phyloP scores from a whole-genome alignment of 306 rosid species.

The Cucurbita argyrosperma region DNA sequence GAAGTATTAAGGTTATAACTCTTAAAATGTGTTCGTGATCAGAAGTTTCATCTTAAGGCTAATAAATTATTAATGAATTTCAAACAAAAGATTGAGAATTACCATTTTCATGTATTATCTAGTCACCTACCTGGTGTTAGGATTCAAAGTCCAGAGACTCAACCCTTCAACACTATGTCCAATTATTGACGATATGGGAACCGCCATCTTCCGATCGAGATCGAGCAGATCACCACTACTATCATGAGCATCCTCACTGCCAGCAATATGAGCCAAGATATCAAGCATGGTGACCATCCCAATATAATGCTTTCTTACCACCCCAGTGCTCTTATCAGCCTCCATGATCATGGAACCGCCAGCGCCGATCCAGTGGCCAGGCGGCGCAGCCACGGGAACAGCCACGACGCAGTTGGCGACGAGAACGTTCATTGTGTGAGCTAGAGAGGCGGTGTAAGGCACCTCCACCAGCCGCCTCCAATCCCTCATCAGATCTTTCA shows the following conservation, averaged over 20 bases:
- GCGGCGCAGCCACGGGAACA: slow-evolving; percentile 83
- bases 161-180: slow-evolving; percentile 67
- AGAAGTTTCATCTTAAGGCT: no score
- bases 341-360: slow-evolving; percentile 86
- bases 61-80: no score
- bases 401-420: slow-evolving; percentile 67
- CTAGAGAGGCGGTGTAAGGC: slow-evolving; percentile 70
- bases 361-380: slow-evolving; percentile 90
- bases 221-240: slow-evolving; percentile 6
- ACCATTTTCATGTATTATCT: no score
- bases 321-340: slow-evolving; percentile 55
- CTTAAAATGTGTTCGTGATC: no score
- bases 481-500: slow-evolving; percentile 41
- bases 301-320: slow-evolving; percentile 54
- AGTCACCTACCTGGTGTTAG: slow-evolving; percentile 45
- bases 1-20: no score
- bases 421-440: slow-evolving; percentile 53
- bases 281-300: slow-evolving; percentile 93
- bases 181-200: slow-evolving; percentile 45
- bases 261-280: slow-evolving; percentile 63
- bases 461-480: slow-evolving; percentile 70
- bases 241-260: slow-evolving; percentile 21
- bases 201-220: slow-evolving; percentile 56
- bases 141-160: slow-evolving; percentile 79
- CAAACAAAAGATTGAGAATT: no score